Evolutionary conservation across 2,329 filamentous ascomycete species (phyloP).

Genomic region (Chalaropsis thielavioides): DNA sequence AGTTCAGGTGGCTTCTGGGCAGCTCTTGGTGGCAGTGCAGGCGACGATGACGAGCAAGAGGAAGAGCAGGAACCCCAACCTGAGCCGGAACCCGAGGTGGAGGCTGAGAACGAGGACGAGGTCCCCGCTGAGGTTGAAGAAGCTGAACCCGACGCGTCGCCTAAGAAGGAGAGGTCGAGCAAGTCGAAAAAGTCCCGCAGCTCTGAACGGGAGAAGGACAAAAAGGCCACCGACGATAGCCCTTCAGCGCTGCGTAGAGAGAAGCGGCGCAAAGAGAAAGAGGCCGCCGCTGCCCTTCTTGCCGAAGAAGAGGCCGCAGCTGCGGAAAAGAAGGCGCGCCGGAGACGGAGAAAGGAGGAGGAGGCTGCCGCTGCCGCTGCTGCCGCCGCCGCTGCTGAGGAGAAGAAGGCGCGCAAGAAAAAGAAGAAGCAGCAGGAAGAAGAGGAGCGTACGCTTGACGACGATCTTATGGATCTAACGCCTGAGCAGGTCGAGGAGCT

Average conservation of each 20-base stretch:
- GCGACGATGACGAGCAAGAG: conserved; percentile 19
- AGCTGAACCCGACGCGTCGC: conserved; percentile 19
- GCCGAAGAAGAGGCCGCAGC: conserved; percentile 18
- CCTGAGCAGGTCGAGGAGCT: conserved; percentile 20
- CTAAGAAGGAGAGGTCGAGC: conserved; percentile 22
- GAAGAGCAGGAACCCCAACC: conserved; percentile 17
- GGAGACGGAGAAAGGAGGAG: conserved; percentile 19
- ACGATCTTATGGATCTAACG: conserved; percentile 22
- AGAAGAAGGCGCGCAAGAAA: conserved; percentile 18
- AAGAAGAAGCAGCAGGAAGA: conserved; percentile 16
- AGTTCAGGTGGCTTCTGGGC: conserved; percentile 8
- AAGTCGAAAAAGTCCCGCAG: conserved; percentile 26
- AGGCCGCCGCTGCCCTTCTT: conserved; percentile 22
- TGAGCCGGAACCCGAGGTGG: conserved; percentile 16
- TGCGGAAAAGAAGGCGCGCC: conserved; percentile 17
- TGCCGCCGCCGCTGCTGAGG: not conserved
- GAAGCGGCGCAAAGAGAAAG: conserved; percentile 26
- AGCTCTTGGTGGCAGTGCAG: conserved; percentile 1
- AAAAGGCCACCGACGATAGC: conserved; percentile 18
- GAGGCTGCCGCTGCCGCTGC: conserved; percentile 7
- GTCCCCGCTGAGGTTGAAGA: conserved; percentile 9
- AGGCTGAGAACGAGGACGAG: conserved; percentile 20
- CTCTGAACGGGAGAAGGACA: conserved; percentile 10
- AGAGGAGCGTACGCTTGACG: conserved; percentile 12
- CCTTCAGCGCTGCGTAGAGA: conserved; percentile 20